Evolutionary conservation across 176 grass and related monocot genomes (phyloP).

Genomic region (Echinochloa phyllopogon): DNA sequence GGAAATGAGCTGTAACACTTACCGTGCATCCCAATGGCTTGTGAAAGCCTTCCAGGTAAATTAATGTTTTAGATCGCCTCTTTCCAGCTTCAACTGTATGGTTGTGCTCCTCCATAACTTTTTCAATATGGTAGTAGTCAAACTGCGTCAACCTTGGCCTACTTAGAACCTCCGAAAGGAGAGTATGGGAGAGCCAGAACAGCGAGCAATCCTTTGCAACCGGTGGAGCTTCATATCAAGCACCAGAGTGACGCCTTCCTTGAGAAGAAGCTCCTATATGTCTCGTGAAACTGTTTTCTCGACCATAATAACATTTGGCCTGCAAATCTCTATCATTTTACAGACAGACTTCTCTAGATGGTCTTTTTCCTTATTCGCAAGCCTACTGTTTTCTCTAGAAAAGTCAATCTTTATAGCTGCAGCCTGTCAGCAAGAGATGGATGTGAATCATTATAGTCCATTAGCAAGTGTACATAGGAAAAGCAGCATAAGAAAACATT

Average conservation of each 20-base stretch:
- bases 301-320: slow-evolving; percentile 82
- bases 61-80: slow-evolving; percentile 62
- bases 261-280: slow-evolving; percentile 74
- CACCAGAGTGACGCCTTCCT: slow-evolving; percentile 65
- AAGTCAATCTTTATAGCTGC: slow-evolving; percentile 87
- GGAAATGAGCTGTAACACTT: no score
- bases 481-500: neutral
- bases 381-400: no score
- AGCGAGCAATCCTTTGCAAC: slow-evolving; percentile 71
- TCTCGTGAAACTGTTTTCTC: slow-evolving; percentile 89
- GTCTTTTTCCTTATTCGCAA: slow-evolving; percentile 68
- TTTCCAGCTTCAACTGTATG: slow-evolving; percentile 42
- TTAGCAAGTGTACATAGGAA: neutral
- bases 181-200: slow-evolving; percentile 64
- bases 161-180: slow-evolving; percentile 50
- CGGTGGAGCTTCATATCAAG: slow-evolving; percentile 86
- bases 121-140: slow-evolving; percentile 82
- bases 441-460: neutral
- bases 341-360: slow-evolving; percentile 57
- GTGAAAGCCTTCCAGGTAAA: slow-evolving; percentile 86
- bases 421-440: slow-evolving; percentile 54
- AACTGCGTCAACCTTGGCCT: slow-evolving; percentile 66
- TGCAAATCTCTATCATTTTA: slow-evolving; percentile 59
- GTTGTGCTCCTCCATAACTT: slow-evolving; percentile 64
- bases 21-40: slow-evolving; percentile 91